Conservation (phyloP, 345 rosid genomes). For the Arabis hirsuta region DNA sequence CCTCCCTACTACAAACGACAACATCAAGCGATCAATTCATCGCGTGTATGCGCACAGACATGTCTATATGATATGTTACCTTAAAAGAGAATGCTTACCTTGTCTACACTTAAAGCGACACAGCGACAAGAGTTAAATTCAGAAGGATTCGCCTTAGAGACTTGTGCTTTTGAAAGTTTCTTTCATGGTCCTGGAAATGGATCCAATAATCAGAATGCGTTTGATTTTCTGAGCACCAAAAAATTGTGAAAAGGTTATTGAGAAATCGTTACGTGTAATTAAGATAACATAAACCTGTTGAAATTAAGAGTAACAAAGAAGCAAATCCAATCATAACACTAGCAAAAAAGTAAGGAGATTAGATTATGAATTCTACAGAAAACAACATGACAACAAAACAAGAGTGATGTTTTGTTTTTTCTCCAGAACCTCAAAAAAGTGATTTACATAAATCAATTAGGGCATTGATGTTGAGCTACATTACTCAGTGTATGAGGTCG, state of each 20-base stretch:
- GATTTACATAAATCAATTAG: too few relatives aligned
- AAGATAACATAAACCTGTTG: conserved; percentile 34
- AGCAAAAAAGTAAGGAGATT: conserved; percentile 40
- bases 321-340: conserved; percentile 45
- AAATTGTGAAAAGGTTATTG: neutral
- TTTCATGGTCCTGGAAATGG: conserved; percentile 65
- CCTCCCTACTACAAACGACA: conserved; percentile 41
- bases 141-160: conserved; percentile 44
- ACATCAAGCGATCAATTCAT: neutral
- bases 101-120: conserved; percentile 46
- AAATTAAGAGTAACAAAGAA: conserved; percentile 19
- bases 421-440: too few relatives aligned
- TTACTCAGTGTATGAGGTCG: neutral
- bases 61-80: neutral
- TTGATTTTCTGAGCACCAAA: neutral
- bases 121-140: conserved; percentile 51
- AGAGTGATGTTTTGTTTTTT: too few relatives aligned
- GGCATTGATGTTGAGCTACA: neutral
- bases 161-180: conserved; percentile 35
- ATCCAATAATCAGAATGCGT: conserved; percentile 7
- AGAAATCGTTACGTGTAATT: conserved; percentile 42
- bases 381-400: conserved; percentile 22
- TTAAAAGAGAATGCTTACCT: conserved; percentile 49
- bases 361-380: conserved; percentile 40
- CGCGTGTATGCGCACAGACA: neutral